These are phyloP conservation scores for Gracilaria vermiculophylla DNA, from an alignment of 23 red algal species.

Conservation along the genomic window DNA sequence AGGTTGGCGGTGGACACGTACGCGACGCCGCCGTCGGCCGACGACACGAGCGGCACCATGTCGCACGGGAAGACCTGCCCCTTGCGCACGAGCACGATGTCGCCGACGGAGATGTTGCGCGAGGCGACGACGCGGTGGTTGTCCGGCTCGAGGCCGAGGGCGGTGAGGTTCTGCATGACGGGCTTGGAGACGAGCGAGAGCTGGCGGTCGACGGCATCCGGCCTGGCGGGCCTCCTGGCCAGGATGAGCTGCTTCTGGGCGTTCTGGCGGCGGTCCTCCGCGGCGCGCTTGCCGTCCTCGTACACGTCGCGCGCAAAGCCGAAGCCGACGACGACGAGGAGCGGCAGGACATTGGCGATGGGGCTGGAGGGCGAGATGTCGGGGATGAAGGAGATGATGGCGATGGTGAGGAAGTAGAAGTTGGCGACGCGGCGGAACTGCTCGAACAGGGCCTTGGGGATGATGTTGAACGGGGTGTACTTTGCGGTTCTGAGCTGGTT, in stretches of 20 bases:
- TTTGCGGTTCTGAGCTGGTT: slow-evolving; percentile 69
- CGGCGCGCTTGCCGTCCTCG: slow-evolving; percentile 74
- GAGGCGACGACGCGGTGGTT: slow-evolving; percentile 39
- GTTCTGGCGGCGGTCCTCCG: slow-evolving; percentile 70
- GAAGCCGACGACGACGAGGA: slow-evolving; percentile 85
- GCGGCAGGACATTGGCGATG: slow-evolving; percentile 67
- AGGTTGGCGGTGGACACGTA: slow-evolving; percentile 84
- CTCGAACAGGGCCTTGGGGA: slow-evolving; percentile 90
- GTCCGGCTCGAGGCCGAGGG: slow-evolving; percentile 28
- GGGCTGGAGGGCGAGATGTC: slow-evolving; percentile 75
- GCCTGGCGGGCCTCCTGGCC: slow-evolving; percentile 30
- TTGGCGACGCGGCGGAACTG: slow-evolving; percentile 87
- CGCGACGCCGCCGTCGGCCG: slow-evolving; percentile 69
- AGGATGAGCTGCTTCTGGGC: slow-evolving; percentile 32
- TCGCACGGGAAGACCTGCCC: slow-evolving; percentile 86
- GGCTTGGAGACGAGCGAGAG: slow-evolving; percentile 11
- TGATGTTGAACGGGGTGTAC: slow-evolving; percentile 84
- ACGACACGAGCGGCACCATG: slow-evolving; percentile 78
- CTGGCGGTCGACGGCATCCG: not conserved
- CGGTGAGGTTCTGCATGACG: not conserved
- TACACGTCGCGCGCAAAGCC: slow-evolving; percentile 78
- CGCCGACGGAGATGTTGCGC: slow-evolving; percentile 79
- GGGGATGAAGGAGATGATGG: slow-evolving; percentile 84
- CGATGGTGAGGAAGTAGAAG: slow-evolving; percentile 88
- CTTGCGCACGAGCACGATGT: slow-evolving; percentile 83